A percentile compares a stretch with the other conserved stretches of the same genome.
Conservation (phyloP, 2,329 filamentous ascomycete species). For the Falciphora oryzae region DNA sequence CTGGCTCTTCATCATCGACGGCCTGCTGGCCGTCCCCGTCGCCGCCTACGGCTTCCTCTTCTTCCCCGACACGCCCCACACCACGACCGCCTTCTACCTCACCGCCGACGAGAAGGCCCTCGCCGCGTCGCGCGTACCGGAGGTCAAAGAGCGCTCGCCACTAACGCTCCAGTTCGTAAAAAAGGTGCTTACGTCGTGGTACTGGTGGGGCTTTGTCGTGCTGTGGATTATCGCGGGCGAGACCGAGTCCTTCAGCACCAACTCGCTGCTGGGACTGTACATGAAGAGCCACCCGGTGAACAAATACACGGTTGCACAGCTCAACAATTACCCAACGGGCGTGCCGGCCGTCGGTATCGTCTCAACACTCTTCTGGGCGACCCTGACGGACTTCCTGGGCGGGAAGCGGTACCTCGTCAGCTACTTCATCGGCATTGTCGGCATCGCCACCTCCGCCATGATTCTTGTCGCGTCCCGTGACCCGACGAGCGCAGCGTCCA, state of each 20-base stretch:
- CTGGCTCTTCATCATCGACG: slow-evolving; percentile 47
- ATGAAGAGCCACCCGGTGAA: slow-evolving; percentile 41
- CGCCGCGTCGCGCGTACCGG: slow-evolving; percentile 32
- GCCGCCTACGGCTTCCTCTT: slow-evolving; percentile 47
- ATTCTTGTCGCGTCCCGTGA: slow-evolving; percentile 47
- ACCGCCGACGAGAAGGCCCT: slow-evolving; percentile 29
- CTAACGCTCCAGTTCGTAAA: slow-evolving; percentile 45
- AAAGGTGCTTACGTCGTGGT: slow-evolving; percentile 52
- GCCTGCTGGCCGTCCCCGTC: slow-evolving; percentile 50
- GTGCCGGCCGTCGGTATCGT: slow-evolving; percentile 51
- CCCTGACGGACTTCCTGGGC: slow-evolving; percentile 57
- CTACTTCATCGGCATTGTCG: slow-evolving; percentile 61
- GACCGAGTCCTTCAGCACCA: slow-evolving; percentile 64
- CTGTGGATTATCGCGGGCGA: slow-evolving; percentile 68
- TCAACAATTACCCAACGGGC: slow-evolving; percentile 53
- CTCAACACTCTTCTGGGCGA: slow-evolving; percentile 63
- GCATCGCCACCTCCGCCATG: slow-evolving; percentile 55
- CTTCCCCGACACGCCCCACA: slow-evolving; percentile 48
- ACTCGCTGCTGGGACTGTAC: slow-evolving; percentile 49
- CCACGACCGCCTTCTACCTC: slow-evolving; percentile 43
- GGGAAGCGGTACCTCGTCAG: slow-evolving; percentile 61
- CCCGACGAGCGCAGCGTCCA: slow-evolving; percentile 34
- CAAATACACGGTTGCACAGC: slow-evolving; percentile 39
- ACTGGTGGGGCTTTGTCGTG: slow-evolving; percentile 60
- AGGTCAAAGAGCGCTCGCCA: slow-evolving; percentile 33